phyloP scores from a whole-genome alignment of 2,329 filamentous ascomycete species.

The Fusarium lateritium region DNA sequence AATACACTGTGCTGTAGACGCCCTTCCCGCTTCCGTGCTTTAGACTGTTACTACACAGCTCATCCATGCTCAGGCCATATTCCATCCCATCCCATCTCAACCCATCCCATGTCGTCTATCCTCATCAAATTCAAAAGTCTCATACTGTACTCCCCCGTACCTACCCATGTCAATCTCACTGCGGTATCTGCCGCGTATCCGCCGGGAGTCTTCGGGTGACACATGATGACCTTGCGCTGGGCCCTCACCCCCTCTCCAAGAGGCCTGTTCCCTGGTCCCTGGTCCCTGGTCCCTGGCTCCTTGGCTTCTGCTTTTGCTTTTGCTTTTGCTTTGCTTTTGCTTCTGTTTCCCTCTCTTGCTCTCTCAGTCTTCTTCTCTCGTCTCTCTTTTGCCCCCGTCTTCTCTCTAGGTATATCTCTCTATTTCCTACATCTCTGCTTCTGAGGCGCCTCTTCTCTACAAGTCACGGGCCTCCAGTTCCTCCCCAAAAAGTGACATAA shows the following conservation, averaged over 20 bases:
- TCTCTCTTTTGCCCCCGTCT: slow-evolving; percentile 10
- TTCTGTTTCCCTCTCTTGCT: slow-evolving; percentile 3
- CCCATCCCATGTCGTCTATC: neutral
- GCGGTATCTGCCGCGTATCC: slow-evolving; percentile 34
- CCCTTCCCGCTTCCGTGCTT: slow-evolving; percentile 33
- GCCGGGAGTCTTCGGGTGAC: slow-evolving; percentile 40
- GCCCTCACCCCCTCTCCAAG: slow-evolving; percentile 16
- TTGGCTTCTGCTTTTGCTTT: neutral
- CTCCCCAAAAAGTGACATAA: neutral
- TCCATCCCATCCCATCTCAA: neutral
- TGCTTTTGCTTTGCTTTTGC: neutral
- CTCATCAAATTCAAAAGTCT: slow-evolving; percentile 16
- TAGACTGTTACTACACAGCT: neutral
- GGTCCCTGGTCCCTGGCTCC: slow-evolving; percentile 24
- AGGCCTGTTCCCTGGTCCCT: slow-evolving; percentile 26
- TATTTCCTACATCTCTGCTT: slow-evolving; percentile 1
- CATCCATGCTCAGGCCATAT: neutral
- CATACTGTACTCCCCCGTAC: slow-evolving; percentile 20
- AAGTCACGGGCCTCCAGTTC: too few species aligned
- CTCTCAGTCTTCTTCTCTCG: too few species aligned
- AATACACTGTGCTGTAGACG: slow-evolving; percentile 3
- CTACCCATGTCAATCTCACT: slow-evolving; percentile 29
- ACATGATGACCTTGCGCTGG: slow-evolving; percentile 27
- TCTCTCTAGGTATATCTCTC: neutral
- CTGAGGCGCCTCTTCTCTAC: neutral